phyloP scores from a whole-genome alignment of 257 asterid species.

The Forsythia suspensa region DNA sequence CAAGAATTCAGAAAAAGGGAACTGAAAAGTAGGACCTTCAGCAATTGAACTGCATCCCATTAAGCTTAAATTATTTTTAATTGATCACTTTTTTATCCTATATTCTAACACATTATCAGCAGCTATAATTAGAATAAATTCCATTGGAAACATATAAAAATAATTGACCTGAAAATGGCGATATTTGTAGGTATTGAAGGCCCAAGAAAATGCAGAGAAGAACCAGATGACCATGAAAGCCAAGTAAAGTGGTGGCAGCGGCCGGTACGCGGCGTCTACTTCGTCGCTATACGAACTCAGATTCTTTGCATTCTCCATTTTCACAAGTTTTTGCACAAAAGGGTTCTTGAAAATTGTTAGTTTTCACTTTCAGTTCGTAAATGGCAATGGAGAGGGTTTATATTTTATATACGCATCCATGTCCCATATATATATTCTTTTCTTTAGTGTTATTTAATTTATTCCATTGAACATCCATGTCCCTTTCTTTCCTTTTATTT shows the following conservation, averaged over 20 bases:
- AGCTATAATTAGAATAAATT: background rate
- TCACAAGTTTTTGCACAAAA: background rate
- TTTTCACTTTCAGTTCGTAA: background rate
- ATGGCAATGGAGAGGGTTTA: background rate
- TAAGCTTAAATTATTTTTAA: background rate
- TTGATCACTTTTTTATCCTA: background rate
- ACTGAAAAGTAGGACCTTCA: background rate
- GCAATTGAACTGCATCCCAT: background rate
- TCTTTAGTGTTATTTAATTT: background rate
- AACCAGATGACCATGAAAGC: constrained; percentile 61
- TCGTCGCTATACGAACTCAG: constrained; percentile 24
- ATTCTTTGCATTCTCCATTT: constrained; percentile 33
- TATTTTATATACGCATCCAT: background rate
- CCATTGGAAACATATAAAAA: background rate
- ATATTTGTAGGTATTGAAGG: constrained; percentile 61
- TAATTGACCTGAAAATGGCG: constrained; percentile 75
- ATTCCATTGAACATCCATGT: no score
- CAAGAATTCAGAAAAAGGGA: background rate
- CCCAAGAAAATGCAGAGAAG: constrained; percentile 67
- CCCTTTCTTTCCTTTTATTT: no score
- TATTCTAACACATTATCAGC: constrained; percentile 9
- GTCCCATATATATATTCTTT: background rate
- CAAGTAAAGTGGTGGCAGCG: constrained; percentile 60
- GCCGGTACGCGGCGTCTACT: constrained; percentile 50
- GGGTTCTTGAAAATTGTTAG: no score